Evolutionary conservation across 129 eudicot species (phyloP), one percentile per base, ranked within the genome.

Genomic region (Heracleum sosnowskyi): DNA sequence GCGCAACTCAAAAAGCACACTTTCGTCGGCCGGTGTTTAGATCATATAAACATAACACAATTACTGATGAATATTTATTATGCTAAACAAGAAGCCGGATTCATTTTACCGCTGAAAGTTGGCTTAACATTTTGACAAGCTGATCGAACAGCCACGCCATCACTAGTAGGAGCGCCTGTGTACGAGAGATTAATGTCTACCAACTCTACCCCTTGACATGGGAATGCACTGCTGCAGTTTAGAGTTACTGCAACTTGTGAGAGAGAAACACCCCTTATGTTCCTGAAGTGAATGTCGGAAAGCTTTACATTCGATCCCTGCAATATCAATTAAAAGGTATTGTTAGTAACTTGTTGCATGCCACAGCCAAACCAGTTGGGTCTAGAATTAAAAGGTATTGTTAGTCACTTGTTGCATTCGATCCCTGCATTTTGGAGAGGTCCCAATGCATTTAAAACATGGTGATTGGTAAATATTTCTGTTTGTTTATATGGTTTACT

Each of bases 221-320:
- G 88, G 62, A 68, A 35, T 64, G 74, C 34, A 1, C 36, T 17
- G 41, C 92, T 88, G 80, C 90, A 86, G 11, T 76, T 53, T 0
- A 88, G 69, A 3, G 68, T 17, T 2, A 86, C 81, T 12, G 84
- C 63, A 7, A 37, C 75, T 0, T 36, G 33, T 12, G 88, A 29
- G 4, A 4, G 17, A 10, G 88, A 79, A 1, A 86, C 86, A 35
- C 89, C 93, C 47, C 81, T 71, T 17, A 84, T 86, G 81, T 86
- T 82, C 80, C 45, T 89, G 85, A 86, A 89, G 84, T 84, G 92
- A 18, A 86, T 77, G 11, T 89, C 84, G 28, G 83, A 84, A 7
- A 89, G 45, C 79, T 82, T 79, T 77, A 84, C 93, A 5, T 57
- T 83, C 6, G 93, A 86, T 76, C 73, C 82, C 88, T 86, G 80